Base-by-base conservation (phyloP, 148 eudicot species). In the Rhododendron griersonianum region DNA sequence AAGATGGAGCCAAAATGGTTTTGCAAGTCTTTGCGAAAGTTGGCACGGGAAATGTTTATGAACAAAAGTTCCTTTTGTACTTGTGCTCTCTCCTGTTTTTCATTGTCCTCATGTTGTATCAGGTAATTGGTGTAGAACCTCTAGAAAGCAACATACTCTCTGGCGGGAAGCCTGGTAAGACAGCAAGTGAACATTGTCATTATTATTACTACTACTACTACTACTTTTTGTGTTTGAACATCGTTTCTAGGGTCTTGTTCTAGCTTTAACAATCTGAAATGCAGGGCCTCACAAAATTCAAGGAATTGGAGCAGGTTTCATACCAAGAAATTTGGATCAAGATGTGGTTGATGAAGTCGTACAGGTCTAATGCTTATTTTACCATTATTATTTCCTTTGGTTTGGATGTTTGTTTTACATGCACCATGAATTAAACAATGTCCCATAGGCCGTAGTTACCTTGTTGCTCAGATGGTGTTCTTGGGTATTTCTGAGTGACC, bases 281-380 rank as follows among this genome's bases (percentile, higher is more conserved):
- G 92, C 89, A 98, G 99, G 99, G 86, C 98, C 99, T 86, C 99
- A 98, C 94, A 98, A 95, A 90, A 98, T 98, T 92, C 98, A 98
- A 95, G 99, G 99, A 80, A 91, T 98, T 88, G 99, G 99, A 90
- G 98, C 99, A 88, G 98, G 98, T 90, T 98, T 98, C 92, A 92
- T 97, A 63, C 99, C 98, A 73, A 88, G 91, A 84, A 97, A 98
- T 83, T 92, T 95, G 86, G 94, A 98, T 86, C 91, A 89, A 89
- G 88, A 88, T 76, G 69, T 97, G 86, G 85, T 97, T 83, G 99
- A 97, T 87, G 99, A 97, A 97, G 96, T 97, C 79, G 91, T 97
- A 85, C 94, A 95, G 99, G 99, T 96, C 81, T 84, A 44, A 33
- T n/a, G 85, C 87, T 85, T 79, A 48, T 50, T 37, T 35, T 19